Percentiles rank a stretch among this genome's conserved stretches.
Conservation (phyloP, 345 rosid species). For the Eucalyptus marginata region DNA sequence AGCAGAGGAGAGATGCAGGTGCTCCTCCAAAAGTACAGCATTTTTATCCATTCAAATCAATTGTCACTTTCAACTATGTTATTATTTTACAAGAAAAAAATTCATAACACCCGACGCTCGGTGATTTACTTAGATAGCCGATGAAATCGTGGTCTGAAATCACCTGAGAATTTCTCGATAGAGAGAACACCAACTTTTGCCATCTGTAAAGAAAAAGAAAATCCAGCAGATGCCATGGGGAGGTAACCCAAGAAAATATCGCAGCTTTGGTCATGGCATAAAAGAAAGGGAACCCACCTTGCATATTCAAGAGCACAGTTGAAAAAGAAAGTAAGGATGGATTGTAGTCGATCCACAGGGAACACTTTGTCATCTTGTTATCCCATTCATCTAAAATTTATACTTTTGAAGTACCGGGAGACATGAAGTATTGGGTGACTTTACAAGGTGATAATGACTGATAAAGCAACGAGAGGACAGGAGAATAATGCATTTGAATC, state of each 20-base stretch:
- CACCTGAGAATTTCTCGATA: background rate
- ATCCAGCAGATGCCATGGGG: background rate
- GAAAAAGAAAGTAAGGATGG: background rate
- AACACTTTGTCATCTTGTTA: background rate
- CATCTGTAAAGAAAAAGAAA: background rate
- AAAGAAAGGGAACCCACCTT: background rate
- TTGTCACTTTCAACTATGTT: background rate
- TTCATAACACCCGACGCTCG: background rate
- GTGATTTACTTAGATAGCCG: background rate
- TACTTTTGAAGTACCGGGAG: background rate
- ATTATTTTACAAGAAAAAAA: background rate
- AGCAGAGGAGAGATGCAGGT: background rate
- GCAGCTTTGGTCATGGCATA: background rate
- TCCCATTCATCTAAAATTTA: background rate
- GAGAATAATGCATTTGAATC: background rate
- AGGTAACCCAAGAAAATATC: background rate
- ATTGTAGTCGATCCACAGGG: background rate
- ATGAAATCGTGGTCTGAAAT: background rate
- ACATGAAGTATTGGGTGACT: background rate
- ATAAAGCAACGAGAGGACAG: background rate
- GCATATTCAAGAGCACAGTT: background rate
- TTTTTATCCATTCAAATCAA: background rate
- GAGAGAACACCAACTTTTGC: background rate
- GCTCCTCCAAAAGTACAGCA: background rate
- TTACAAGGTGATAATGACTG: background rate